Evolutionary conservation across 177 flowering plant genomes (phyloP).

Genomic region (Telopea speciosissima): DNA sequence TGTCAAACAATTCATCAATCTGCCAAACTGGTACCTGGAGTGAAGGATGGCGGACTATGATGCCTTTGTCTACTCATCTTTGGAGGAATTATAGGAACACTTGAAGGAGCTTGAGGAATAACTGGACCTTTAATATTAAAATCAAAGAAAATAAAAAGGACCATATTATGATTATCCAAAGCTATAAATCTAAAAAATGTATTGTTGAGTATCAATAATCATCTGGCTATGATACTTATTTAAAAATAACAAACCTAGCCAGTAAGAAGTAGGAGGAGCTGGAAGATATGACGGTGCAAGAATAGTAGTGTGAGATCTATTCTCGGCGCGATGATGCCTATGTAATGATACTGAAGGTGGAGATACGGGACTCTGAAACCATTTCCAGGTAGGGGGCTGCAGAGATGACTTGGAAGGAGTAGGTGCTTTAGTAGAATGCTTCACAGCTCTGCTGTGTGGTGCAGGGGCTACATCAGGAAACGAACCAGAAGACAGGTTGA

Average conservation of each 20-base stretch:
- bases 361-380: constrained; percentile 20
- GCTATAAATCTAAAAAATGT: too few species aligned
- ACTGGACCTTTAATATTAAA: constrained; percentile 19
- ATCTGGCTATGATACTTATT: constrained; percentile 8
- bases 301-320: constrained; percentile 14
- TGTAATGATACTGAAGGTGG: constrained; percentile 23
- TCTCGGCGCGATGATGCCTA: constrained; percentile 23
- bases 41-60: constrained; percentile 25
- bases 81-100: constrained; percentile 18
- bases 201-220: neutral
- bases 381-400: constrained; percentile 11
- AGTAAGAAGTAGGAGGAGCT: constrained; percentile 12
- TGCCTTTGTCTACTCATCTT: constrained; percentile 13
- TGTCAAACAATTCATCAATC: neutral
- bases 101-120: constrained; percentile 19
- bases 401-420: constrained; percentile 22
- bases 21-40: constrained; percentile 29
- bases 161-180: neutral
- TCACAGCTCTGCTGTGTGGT: constrained; percentile 10
- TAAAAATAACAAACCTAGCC: constrained; percentile 23
- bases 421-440: constrained; percentile 22
- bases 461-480: constrained; percentile 20
- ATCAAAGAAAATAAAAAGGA: neutral
- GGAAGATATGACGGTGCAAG: constrained; percentile 22
- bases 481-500: constrained; percentile 11